Base-by-base conservation (phyloP, 257 asterid species). In the Capsicum chinense region DNA sequence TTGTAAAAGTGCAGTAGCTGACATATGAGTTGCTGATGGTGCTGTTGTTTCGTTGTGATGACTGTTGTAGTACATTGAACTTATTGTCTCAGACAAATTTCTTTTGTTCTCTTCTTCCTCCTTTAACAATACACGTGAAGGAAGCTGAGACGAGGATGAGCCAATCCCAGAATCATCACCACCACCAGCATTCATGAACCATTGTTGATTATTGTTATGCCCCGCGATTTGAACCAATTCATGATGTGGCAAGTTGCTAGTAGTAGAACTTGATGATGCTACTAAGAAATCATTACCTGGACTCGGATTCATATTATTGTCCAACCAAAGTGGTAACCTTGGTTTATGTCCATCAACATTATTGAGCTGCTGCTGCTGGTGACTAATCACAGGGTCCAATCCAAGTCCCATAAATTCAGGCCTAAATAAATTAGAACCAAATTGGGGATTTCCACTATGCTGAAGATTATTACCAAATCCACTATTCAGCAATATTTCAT, bases 1-100 rank as follows among this genome's bases (percentile, higher is more conserved):
- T 67, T 85, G 87, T 50, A 85, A 79, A 67, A 85, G 83, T 33
- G 87, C 87, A 26, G 87, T 85, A n/a, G 87, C 85, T 7, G 84
- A 85, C 74, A 70, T 85, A 33, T 67, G 71, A 19, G 63, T 9
- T 8, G 60, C 59, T 39, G 81, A 7, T 33, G 80, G 1, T 69
- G 87, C 5, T 59, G 87, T 7, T 59, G 71, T 7, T 58, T 56
- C 80, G 26, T 17, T 63, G 9, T 33, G 80, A 66, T 52, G 15
- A 19, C 16, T 57, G 39, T 83, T 68, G 68, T 83, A 68, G 42
- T 48, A 82, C 84, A 82, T 63, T 17, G 84, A 82, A 81, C 35
- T 81, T 35, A 81, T 60, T 48, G 84, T 52, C 57, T 81, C 84
- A 21, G 76, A 59, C 19, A 81, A 37, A 81, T 42, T 81, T 59